Percentiles rank a stretch among this genome's conserved stretches.
These are phyloP conservation scores for Penicillium sp. DNA, from an alignment of 2,329 filamentous ascomycete genomes.

Conservation along the genomic window DNA sequence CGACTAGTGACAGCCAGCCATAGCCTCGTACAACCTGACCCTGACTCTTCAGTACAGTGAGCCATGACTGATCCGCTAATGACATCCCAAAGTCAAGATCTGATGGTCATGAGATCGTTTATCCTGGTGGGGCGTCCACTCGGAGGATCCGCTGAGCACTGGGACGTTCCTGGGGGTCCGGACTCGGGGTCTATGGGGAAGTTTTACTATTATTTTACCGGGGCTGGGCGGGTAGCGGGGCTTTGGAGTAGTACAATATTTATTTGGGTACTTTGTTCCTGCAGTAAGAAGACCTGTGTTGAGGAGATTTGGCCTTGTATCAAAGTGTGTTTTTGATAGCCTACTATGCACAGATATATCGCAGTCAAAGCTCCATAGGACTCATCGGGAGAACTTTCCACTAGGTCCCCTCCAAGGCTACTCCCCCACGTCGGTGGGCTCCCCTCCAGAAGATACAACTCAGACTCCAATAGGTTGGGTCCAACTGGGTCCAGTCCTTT, in stretches of 20 bases:
- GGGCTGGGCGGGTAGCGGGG: neutral
- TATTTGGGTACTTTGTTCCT: neutral
- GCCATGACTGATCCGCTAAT: neutral
- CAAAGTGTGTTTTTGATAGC: neutral
- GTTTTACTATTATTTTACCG: neutral
- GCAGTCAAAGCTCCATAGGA: neutral
- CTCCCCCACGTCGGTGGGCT: neutral
- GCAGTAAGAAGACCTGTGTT: neutral
- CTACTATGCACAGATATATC: neutral
- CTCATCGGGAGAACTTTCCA: neutral
- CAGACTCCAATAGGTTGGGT: neutral
- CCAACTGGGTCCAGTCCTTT: neutral
- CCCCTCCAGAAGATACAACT: too few relatives aligned
- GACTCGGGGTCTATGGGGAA: conserved; percentile 6
- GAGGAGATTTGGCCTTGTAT: too few relatives aligned
- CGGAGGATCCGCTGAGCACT: conserved; percentile 6
- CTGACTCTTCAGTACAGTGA: neutral
- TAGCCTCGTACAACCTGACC: neutral
- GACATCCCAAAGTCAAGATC: conserved; percentile 20
- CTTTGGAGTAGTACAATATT: neutral
- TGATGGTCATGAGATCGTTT: conserved; percentile 32
- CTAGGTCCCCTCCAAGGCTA: neutral
- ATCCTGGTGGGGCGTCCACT: conserved; percentile 20
- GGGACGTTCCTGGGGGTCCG: conserved; percentile 1
- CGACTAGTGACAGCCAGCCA: neutral